These are phyloP conservation scores for Colletotrichum liaoningense DNA, from an alignment of 2,329 filamentous ascomycete species.

Conservation along the genomic window DNA sequence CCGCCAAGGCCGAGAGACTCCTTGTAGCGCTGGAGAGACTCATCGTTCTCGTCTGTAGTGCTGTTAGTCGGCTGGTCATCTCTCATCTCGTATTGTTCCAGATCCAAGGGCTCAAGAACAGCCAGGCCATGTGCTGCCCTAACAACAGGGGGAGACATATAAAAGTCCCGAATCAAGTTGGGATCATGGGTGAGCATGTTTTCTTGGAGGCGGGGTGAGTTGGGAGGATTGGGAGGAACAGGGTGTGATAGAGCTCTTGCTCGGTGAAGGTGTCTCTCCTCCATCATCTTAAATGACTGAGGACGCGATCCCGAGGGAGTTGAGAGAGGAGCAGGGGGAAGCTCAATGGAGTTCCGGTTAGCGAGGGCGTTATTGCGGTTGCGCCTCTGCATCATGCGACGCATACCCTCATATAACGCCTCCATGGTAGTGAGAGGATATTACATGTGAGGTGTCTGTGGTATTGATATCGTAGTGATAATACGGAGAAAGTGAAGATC, in stretches of 20 bases:
- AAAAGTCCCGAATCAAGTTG: constrained; percentile 26
- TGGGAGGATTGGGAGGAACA: constrained; percentile 31
- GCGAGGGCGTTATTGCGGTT: constrained; percentile 19
- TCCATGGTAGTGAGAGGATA: constrained; percentile 1
- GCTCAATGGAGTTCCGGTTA: constrained; percentile 27
- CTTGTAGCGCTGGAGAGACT: constrained; percentile 98
- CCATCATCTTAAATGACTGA: constrained; percentile 13
- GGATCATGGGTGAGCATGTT: constrained; percentile 4
- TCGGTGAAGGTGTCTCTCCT: constrained; percentile 25
- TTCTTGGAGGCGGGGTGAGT: constrained; percentile 16
- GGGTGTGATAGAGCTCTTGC: constrained; percentile 23
- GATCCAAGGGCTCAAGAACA: background rate
- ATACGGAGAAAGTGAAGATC: background rate
- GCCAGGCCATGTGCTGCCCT: constrained; percentile 12
- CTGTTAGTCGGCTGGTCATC: constrained; percentile 13
- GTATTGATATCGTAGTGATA: background rate
- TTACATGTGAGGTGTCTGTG: background rate
- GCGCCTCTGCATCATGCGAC: constrained; percentile 22
- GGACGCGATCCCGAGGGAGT: constrained; percentile 26
- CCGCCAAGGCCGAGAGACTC: constrained; percentile 89
- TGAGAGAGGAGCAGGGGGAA: constrained; percentile 25
- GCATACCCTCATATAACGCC: constrained; percentile 23
- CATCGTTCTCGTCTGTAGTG: constrained; percentile 75
- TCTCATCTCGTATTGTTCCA: background rate
- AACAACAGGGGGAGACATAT: constrained; percentile 13